Percentiles rank a stretch among this genome's conserved stretches.
Evolutionary conservation across 1,284 basidiomycete species (phyloP).

Genomic region (Malassezia sympodialis): DNA sequence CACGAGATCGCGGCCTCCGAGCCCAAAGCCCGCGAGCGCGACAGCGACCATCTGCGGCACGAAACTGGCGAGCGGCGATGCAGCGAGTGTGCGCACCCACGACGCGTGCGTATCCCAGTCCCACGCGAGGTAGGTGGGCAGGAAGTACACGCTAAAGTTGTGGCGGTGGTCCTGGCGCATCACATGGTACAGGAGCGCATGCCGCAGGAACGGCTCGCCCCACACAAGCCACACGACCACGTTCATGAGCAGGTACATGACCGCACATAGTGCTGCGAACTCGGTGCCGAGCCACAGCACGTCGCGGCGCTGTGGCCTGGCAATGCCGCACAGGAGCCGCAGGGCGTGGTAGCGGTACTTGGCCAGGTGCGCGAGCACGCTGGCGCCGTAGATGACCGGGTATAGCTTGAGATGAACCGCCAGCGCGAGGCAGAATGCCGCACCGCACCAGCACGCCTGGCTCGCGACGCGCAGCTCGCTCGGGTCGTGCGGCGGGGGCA

Average conservation of each 20-base stretch:
- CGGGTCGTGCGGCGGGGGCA: neutral
- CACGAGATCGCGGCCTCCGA: slow-evolving; percentile 57
- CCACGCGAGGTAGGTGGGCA: slow-evolving; percentile 68
- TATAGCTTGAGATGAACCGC: slow-evolving; percentile 53
- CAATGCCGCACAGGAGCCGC: slow-evolving; percentile 10
- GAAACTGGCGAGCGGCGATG: slow-evolving; percentile 36
- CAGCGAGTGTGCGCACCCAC: neutral
- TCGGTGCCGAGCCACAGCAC: slow-evolving; percentile 53
- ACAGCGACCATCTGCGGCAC: slow-evolving; percentile 64
- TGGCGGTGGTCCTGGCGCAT: slow-evolving; percentile 86
- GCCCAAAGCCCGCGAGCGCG: slow-evolving; percentile 60
- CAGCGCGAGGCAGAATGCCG: slow-evolving; percentile 32
- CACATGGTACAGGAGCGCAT: slow-evolving; percentile 88
- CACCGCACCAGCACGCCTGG: slow-evolving; percentile 8
- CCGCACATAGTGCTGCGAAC: slow-evolving; percentile 62
- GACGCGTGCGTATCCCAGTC: slow-evolving; percentile 1
- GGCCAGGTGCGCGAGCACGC: slow-evolving; percentile 60
- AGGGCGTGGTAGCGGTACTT: slow-evolving; percentile 18
- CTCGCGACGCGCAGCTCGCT: slow-evolving; percentile 8
- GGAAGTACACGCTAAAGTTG: slow-evolving; percentile 96
- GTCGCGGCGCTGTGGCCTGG: neutral
- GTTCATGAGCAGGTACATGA: slow-evolving; percentile 62
- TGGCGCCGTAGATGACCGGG: slow-evolving; percentile 76
- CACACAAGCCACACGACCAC: slow-evolving; percentile 51
- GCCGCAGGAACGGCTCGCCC: slow-evolving; percentile 81